These are phyloP conservation scores for Ogataea saltuana DNA, from an alignment of 805 yeast genomes.

Conservation along the genomic window DNA sequence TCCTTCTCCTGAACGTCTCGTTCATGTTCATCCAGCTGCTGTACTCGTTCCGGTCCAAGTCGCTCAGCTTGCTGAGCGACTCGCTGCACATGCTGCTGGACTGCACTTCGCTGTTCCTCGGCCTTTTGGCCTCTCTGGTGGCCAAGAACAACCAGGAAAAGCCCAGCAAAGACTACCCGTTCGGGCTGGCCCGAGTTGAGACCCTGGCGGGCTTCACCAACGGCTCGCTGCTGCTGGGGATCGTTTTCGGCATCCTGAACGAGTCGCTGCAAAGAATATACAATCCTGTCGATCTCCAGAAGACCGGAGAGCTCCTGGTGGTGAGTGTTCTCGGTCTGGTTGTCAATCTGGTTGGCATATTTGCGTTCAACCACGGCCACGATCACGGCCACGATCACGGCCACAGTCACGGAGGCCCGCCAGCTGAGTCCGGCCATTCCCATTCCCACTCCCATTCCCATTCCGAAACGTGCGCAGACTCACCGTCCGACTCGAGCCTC, in stretches of 20 bases:
- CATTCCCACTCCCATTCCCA: slow-evolving; percentile 31
- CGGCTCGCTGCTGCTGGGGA: slow-evolving; percentile 84
- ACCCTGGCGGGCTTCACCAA: slow-evolving; percentile 95
- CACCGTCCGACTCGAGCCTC: too few relatives aligned
- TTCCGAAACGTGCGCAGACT: too few relatives aligned
- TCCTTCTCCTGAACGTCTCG: slow-evolving; percentile 78
- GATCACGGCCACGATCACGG: slow-evolving; percentile 46
- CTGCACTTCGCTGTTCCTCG: slow-evolving; percentile 86
- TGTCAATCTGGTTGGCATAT: slow-evolving; percentile 89
- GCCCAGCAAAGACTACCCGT: slow-evolving; percentile 59
- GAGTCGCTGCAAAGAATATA: slow-evolving; percentile 83
- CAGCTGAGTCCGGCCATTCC: slow-evolving; percentile 29
- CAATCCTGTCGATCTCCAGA: slow-evolving; percentile 74
- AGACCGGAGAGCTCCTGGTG: slow-evolving; percentile 78
- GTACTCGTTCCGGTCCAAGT: slow-evolving; percentile 89
- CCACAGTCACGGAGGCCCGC: slow-evolving; percentile 27
- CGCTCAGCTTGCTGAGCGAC: slow-evolving; percentile 88
- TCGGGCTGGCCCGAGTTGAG: slow-evolving; percentile 82
- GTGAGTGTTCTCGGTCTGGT: slow-evolving; percentile 83
- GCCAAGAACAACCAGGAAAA: slow-evolving; percentile 31
- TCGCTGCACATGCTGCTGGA: slow-evolving; percentile 96
- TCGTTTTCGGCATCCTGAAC: slow-evolving; percentile 81
- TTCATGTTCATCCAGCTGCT: slow-evolving; percentile 94
- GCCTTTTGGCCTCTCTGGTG: slow-evolving; percentile 76
- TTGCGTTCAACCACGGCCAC: slow-evolving; percentile 90